Evolutionary conservation across 1,284 basidiomycete species (phyloP).

Genomic region (Testicularia cyperi): DNA sequence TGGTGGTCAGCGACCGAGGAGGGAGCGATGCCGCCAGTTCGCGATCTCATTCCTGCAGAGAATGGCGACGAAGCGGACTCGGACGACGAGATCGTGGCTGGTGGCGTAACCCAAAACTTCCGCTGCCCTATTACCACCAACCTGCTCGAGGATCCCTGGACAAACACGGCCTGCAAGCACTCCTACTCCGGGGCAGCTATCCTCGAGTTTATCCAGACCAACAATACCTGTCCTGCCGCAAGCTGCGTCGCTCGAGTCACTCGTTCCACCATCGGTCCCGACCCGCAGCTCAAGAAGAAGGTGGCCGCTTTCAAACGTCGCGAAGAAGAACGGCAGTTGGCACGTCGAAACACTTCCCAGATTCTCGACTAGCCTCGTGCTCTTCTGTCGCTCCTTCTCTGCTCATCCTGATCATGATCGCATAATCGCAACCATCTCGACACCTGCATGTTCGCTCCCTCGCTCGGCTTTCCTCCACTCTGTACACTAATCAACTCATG

Average conservation of each 20-base stretch:
- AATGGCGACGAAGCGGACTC: constrained; percentile 23
- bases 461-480: too few relatives aligned
- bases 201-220: constrained; percentile 18
- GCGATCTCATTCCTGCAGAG: constrained; percentile 41
- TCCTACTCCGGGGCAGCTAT: constrained; percentile 27
- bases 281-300: constrained; percentile 17
- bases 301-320: constrained; percentile 33
- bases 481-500: too few relatives aligned
- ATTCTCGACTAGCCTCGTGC: constrained; percentile 10
- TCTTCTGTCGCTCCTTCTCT: not conserved
- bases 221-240: constrained; percentile 28
- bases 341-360: constrained; percentile 19
- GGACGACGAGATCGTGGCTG: constrained; percentile 45
- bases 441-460: too few relatives aligned
- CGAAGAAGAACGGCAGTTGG: constrained; percentile 23
- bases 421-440: not conserved
- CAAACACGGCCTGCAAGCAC: constrained; percentile 26
- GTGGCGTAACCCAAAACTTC: constrained; percentile 41
- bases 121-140: constrained; percentile 45
- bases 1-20: constrained; percentile 40
- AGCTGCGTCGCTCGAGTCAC: constrained; percentile 12
- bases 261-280: constrained; percentile 9
- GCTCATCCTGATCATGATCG: not conserved
- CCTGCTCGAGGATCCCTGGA: constrained; percentile 43
- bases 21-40: constrained; percentile 47